Evolutionary conservation across 2,329 filamentous ascomycete genomes (phyloP).

Genomic region (Microcera coccophila): DNA sequence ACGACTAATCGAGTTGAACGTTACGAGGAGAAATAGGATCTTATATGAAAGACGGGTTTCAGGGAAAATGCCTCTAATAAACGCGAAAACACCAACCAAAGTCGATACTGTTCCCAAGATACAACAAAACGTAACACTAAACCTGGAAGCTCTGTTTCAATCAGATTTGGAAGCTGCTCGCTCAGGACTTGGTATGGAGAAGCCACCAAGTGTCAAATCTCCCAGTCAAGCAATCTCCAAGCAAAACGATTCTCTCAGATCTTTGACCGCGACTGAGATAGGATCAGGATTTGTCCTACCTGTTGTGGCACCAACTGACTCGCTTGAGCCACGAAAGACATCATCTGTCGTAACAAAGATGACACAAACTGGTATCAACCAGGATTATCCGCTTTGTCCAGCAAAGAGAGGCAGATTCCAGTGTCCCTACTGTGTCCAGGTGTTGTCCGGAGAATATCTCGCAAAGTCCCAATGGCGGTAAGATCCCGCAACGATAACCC

Average conservation of each 20-base stretch:
- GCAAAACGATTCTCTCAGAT: no score
- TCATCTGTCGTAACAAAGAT: conserved; percentile 3
- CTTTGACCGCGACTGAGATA: neutral
- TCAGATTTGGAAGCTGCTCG: no score
- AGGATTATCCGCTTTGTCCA: conserved; percentile 5
- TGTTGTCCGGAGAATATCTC: neutral
- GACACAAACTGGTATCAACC: conserved; percentile 3
- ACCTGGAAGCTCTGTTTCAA: no score
- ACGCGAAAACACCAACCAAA: no score
- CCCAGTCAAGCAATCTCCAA: no score
- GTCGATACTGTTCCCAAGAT: no score
- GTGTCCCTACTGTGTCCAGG: conserved; percentile 3
- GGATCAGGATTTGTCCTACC: conserved; percentile 1
- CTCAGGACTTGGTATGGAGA: no score
- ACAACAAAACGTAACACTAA: no score
- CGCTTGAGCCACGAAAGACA: neutral
- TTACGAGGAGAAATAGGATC: neutral
- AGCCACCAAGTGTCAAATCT: no score
- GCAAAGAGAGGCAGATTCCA: neutral
- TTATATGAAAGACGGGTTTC: neutral
- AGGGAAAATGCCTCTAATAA: no score
- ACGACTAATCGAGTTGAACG: neutral
- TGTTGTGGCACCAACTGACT: neutral
- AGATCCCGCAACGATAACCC: no score
- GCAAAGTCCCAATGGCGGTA: neutral